These are phyloP conservation scores for Panaeolus papilionaceus DNA, from an alignment of 768 basidiomycete genomes.

Conservation along the genomic window DNA sequence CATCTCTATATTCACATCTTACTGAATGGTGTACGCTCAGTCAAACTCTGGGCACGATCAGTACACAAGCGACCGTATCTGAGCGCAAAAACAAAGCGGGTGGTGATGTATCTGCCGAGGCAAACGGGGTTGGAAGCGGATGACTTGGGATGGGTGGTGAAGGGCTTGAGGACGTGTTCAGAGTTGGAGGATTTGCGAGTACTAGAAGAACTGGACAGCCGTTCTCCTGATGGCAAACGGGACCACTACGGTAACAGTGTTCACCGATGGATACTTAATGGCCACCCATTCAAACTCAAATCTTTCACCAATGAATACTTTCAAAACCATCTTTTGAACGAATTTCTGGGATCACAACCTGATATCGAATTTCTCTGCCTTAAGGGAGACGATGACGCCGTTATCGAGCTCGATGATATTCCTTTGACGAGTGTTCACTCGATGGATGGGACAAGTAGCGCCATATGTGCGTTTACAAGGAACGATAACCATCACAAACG, in stretches of 20 bases:
- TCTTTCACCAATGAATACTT: slow-evolving; percentile 10
- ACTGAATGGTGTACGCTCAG: not conserved
- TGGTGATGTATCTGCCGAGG: not conserved
- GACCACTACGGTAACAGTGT: slow-evolving; percentile 5
- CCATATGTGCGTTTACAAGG: not conserved
- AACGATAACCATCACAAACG: not conserved
- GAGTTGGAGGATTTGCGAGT: not conserved
- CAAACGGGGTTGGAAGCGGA: slow-evolving; percentile 1
- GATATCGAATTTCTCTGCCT: not conserved
- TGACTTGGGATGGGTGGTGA: not conserved
- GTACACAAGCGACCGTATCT: not conserved
- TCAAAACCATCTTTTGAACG: slow-evolving; percentile 1
- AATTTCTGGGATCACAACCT: not conserved
- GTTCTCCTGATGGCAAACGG: not conserved
- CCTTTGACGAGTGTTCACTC: not conserved
- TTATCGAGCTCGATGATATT: not conserved
- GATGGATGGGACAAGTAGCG: not conserved
- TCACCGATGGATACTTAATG: not conserved
- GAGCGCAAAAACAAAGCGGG: not conserved
- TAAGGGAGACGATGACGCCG: not conserved
- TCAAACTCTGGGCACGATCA: not conserved
- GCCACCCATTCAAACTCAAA: not conserved
- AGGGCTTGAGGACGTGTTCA: not conserved
- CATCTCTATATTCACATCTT: not conserved
- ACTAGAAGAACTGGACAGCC: not conserved